Evolutionary conservation across 2,329 filamentous ascomycete species (phyloP), one percentile per base, ranked within the genome.

Genomic region (Lachnellula arida): DNA sequence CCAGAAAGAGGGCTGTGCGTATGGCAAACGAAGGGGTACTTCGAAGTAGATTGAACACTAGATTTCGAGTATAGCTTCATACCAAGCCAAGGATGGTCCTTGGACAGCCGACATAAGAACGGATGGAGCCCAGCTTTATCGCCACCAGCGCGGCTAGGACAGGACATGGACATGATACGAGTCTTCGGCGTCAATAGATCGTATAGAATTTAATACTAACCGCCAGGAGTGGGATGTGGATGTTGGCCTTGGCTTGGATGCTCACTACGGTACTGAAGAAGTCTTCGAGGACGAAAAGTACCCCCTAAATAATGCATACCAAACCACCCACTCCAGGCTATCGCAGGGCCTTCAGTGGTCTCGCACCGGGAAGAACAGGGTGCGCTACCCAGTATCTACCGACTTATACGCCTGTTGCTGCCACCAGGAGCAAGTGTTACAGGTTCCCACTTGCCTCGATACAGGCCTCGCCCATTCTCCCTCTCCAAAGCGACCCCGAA

Each of bases 1-100:
- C 59, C 64, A 61, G 55, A 49, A 37, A 50, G 57, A 54, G 63
- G 61, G 61, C 63, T 60, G 63, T 65, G 63, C 64, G 48, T 40
- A 40, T 55, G 34, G 46, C 54, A 57, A 61, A 57, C 51, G 56
- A 52, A 57, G 39, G 52, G 53, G 23, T 50, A 44, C n/a, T n/a
- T n/a, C n/a, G n/a, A n/a, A n/a, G n/a, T n/a, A n/a, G 51, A 47
- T 23, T 44, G 14, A 35, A 51, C 50, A 52, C 22, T 49, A 35
- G 44, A 28, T 40, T 25, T 44, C 34, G 19, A 19, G 28, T 48
- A 51, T 53, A 37, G 23, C 28, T 17, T 42, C 51, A 28, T n/a
- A 19, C 37, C 55, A 46, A 54, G 61, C n/a, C n/a, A n/a, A n/a
- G n/a, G 60, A 56, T 60, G 35, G 53, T 46, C 60, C 60, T 54